Evolutionary conservation across 192 early-diverging fungal species (phyloP).

Genomic region (Neocallimastix lanati): DNA sequence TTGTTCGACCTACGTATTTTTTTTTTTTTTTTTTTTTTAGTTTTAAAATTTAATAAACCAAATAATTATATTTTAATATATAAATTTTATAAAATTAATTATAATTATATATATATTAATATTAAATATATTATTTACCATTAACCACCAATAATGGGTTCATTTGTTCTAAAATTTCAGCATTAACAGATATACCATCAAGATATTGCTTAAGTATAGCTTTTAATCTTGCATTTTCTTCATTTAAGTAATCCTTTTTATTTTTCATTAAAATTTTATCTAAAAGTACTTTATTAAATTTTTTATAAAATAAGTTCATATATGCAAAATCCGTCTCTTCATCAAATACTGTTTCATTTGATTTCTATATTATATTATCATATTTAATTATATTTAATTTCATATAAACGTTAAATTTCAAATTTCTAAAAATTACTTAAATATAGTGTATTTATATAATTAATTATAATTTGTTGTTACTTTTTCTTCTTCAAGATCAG

Average conservation of each 20-base stretch:
- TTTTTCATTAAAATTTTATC: slow-evolving; percentile 26
- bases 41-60: no score
- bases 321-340: neutral
- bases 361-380: no score
- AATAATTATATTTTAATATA: no score
- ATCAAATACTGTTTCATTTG: neutral
- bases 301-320: slow-evolving; percentile 39
- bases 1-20: neutral
- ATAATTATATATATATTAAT: no score
- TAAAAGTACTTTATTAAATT: slow-evolving; percentile 31
- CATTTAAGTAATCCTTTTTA: slow-evolving; percentile 16
- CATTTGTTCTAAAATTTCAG: slow-evolving; percentile 19
- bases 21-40: no score
- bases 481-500: neutral
- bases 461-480: no score
- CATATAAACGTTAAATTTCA: no score
- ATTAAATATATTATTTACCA: no score
- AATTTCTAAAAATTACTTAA: no score
- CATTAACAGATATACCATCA: slow-evolving; percentile 34
- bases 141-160: slow-evolving; percentile 43
- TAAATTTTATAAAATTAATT: no score
- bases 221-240: slow-evolving; percentile 29
- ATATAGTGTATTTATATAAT: no score
- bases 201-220: slow-evolving; percentile 36
- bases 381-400: no score